Percentiles rank a stretch among this genome's conserved stretches.
Conservation (phyloP, 176 grass and related monocot species). For the Carex scoparia region DNA sequence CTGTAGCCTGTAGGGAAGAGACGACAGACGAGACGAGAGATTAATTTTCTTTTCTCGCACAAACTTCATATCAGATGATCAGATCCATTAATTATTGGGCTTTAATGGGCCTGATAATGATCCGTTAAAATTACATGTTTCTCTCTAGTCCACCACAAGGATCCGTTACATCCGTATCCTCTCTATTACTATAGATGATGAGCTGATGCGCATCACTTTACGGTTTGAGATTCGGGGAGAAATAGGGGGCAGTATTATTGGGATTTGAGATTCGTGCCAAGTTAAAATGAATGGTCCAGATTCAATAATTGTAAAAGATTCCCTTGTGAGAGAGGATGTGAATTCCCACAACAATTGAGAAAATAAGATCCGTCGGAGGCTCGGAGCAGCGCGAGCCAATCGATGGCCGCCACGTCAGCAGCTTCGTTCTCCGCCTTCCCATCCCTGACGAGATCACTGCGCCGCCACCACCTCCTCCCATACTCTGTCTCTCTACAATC, state of each 20-base stretch:
- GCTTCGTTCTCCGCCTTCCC: constrained; percentile 19
- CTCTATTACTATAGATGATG: too few species aligned
- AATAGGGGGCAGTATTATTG: too few species aligned
- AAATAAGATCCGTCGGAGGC: neutral
- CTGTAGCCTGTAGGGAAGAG: neutral
- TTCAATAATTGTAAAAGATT: too few species aligned
- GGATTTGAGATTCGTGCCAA: too few species aligned
- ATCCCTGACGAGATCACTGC: constrained; percentile 37
- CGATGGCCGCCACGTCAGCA: constrained; percentile 19
- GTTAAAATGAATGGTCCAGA: too few species aligned
- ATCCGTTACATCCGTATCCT: too few species aligned
- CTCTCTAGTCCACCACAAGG: neutral
- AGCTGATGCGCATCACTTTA: too few species aligned
- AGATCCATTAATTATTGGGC: neutral
- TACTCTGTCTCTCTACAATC: neutral
- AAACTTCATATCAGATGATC: neutral
- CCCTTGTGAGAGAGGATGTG: too few species aligned
- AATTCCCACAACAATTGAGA: neutral
- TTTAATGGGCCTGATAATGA: neutral
- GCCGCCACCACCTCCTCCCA: constrained; percentile 30
- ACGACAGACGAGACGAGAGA: too few species aligned
- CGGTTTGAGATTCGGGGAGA: too few species aligned
- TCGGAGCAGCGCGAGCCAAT: constrained; percentile 1
- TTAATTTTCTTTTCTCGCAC: neutral
- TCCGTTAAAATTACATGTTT: neutral